Base-by-base conservation (phyloP, 495 filamentous ascomycete species). In the Penicillium manginii region DNA sequence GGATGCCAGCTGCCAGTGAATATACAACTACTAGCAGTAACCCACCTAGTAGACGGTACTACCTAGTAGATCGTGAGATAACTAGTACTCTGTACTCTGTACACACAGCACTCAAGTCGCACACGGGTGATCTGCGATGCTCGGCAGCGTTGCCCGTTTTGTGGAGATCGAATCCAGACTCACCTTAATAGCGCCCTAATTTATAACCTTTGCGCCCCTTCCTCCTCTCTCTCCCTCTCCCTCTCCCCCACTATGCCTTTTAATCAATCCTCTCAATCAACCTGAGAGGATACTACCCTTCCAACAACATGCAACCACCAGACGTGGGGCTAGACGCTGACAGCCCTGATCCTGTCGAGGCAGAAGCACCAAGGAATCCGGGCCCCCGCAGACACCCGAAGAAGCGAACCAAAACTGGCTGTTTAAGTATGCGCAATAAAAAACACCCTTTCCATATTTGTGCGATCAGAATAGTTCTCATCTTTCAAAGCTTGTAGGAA, bases 371-470 rank as follows among this genome's bases (percentile, higher is more conserved):
- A 11, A 63, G 51, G 35, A 63, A 61, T 53, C 56, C 63, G 26
- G 56, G 59, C 42, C 32, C 66, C 26, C 63, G 63, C 50, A 71
- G 64, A 61, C 55, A 48, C 19, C 66, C 73, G 15, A 79, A 73
- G 63, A 97, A 91, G 70, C 83, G 94, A 65, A 97, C 94, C 39
- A 98, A 98, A 76, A 97, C 94, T 2, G 94, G 94, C 22, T 98
- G 94, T 73, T 79, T 98, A 58, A 98, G 91, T 94, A 83, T 68
- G 90, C 84, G 8, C 45, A 40, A 40, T n/a, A 40, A 12, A 3
- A 8, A 3, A 40, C 3, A 40, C 4, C 14, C 8, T 12, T 19
- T 42, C 3, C 2, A 1, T 6, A 42, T 18, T 43, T 7, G 17
- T 43, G 40, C 15, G 17, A 43, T 17, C 17, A 8, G 40, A 43